A percentile compares a stretch with the other conserved stretches of the same genome.
Evolutionary conservation across 352 stramenopile genomes (phyloP).

Genomic region (Pythium utonaiense): DNA sequence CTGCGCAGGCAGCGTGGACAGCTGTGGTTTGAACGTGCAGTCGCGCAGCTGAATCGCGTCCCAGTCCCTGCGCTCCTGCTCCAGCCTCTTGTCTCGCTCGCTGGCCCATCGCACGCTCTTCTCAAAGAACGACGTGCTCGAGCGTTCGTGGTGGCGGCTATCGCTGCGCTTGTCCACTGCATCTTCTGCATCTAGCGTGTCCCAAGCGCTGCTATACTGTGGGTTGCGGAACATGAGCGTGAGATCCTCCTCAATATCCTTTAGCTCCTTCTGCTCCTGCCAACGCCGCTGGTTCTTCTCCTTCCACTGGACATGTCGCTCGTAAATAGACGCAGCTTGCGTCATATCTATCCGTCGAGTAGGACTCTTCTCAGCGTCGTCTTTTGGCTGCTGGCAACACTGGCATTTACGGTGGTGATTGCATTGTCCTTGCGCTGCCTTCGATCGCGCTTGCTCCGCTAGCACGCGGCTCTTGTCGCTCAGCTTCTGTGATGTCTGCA

Average conservation of each 20-base stretch:
- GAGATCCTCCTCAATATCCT: constrained; percentile 30
- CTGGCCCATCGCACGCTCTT: constrained; percentile 41
- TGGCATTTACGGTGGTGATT: constrained; percentile 11
- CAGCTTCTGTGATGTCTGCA: constrained; percentile 43
- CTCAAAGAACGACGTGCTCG: constrained; percentile 46
- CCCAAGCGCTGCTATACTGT: constrained; percentile 40
- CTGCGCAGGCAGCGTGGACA: neutral
- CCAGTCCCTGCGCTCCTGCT: constrained; percentile 32
- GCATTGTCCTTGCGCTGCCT: neutral
- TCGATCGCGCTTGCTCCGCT: constrained; percentile 24
- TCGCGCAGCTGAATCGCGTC: constrained; percentile 40
- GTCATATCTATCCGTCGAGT: constrained; percentile 1
- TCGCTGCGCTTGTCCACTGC: neutral
- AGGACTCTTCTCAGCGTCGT: neutral
- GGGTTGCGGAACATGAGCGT: constrained; percentile 67
- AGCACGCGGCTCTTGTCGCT: constrained; percentile 44
- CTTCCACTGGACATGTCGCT: constrained; percentile 62
- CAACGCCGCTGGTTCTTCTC: constrained; percentile 33
- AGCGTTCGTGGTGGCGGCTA: neutral
- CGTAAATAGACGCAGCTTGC: constrained; percentile 46
- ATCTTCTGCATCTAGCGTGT: constrained; percentile 8
- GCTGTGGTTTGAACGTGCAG: constrained; percentile 54
- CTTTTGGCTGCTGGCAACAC: constrained; percentile 12
- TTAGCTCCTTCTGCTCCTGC: constrained; percentile 29
- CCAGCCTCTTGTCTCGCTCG: constrained; percentile 33